Percentiles rank a stretch among this genome's conserved stretches.
phyloP scores from a whole-genome alignment of 305 asterid genomes.

The Vinca major region DNA sequence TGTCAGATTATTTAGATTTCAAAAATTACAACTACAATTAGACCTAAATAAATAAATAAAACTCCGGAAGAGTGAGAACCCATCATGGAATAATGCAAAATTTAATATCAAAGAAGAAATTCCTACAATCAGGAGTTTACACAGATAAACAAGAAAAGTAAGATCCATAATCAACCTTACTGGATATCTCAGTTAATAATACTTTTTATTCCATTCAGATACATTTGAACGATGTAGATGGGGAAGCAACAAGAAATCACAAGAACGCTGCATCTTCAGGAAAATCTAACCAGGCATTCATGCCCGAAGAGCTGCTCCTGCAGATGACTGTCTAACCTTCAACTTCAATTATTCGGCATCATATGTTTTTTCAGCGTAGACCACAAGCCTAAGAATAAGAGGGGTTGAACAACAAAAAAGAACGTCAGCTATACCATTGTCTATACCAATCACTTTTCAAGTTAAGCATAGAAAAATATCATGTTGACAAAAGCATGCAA shows the following conservation, averaged over 20 bases:
- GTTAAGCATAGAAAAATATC: no score
- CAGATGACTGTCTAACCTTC: constrained; percentile 12
- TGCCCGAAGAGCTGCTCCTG: constrained; percentile 7
- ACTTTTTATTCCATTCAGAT: constrained; percentile 11
- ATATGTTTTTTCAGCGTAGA: not conserved
- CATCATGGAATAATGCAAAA: not conserved
- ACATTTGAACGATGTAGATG: constrained; percentile 6
- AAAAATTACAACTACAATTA: no score
- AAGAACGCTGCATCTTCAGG: not conserved
- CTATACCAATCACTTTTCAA: no score
- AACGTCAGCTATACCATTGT: no score
- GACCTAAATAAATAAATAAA: not conserved
- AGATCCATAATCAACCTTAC: not conserved
- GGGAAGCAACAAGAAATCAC: not conserved
- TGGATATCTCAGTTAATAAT: constrained; percentile 1
- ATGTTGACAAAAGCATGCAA: no score
- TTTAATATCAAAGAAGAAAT: not conserved
- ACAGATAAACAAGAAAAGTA: not conserved
- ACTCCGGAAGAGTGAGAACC: not conserved
- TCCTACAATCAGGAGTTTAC: not conserved
- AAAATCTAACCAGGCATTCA: constrained; percentile 4
- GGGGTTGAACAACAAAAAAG: not conserved
- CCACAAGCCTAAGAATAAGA: constrained; percentile 1
- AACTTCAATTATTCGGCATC: constrained; percentile 2
- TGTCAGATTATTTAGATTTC: no score